Percentiles rank a stretch among this genome's conserved stretches.
phyloP scores from a whole-genome alignment of 2,329 filamentous ascomycete species.

The Camptophora hylomeconis region DNA sequence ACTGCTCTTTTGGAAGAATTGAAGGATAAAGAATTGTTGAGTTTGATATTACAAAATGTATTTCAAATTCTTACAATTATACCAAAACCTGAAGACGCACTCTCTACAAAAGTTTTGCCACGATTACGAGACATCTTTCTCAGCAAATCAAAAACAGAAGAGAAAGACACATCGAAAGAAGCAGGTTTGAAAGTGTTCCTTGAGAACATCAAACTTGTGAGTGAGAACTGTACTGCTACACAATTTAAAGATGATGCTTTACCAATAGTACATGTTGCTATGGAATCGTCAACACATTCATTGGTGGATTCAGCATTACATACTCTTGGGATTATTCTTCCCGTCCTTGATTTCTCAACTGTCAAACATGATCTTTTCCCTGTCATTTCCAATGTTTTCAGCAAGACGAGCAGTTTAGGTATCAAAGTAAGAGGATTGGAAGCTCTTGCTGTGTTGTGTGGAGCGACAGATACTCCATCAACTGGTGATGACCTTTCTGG shows the following conservation, averaged over 20 bases:
- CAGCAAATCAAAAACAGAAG: slow-evolving; percentile 39
- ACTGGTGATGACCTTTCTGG: slow-evolving; percentile 56
- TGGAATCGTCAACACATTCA: slow-evolving; percentile 80
- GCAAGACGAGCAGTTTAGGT: slow-evolving; percentile 78
- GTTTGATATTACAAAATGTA: slow-evolving; percentile 76
- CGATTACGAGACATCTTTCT: slow-evolving; percentile 73
- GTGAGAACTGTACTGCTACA: slow-evolving; percentile 72
- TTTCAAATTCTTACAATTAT: slow-evolving; percentile 78
- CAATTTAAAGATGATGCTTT: slow-evolving; percentile 94
- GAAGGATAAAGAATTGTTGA: slow-evolving; percentile 78
- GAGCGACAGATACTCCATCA: slow-evolving; percentile 44
- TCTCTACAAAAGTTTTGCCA: slow-evolving; percentile 78
- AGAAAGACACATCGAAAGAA: slow-evolving; percentile 73
- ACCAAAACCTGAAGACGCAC: slow-evolving; percentile 62
- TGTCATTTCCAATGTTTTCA: slow-evolving; percentile 78
- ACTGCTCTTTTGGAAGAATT: slow-evolving; percentile 82
- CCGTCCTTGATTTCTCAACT: slow-evolving; percentile 85
- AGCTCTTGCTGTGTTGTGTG: slow-evolving; percentile 80
- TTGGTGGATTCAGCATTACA: slow-evolving; percentile 76
- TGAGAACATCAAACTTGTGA: slow-evolving; percentile 64
- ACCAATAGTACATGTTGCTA: slow-evolving; percentile 67
- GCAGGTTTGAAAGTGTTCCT: slow-evolving; percentile 84
- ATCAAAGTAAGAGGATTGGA: slow-evolving; percentile 91
- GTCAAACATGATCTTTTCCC: slow-evolving; percentile 97
- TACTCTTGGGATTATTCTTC: slow-evolving; percentile 66